Conservation (phyloP, 176 grass and related monocot genomes). For the Rhipidocladum racemiflorum region DNA sequence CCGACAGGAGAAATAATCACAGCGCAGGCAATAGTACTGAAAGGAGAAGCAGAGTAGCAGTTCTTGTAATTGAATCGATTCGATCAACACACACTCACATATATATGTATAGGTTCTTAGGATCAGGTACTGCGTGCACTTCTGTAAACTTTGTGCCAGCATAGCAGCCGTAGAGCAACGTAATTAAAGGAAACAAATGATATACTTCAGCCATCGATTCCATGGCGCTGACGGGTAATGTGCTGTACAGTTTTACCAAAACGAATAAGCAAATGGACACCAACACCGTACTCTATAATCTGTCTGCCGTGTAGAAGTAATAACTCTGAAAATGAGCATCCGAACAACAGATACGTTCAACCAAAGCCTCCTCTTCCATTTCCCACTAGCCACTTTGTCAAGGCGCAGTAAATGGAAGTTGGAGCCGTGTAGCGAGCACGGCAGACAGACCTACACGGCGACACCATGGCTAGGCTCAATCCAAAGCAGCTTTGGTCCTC, state of each 20-base stretch:
- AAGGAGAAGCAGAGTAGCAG: background rate
- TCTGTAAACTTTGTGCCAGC: background rate
- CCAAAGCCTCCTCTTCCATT: background rate
- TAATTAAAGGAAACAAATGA: background rate
- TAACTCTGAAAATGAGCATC: background rate
- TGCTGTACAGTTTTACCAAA: constrained; percentile 10
- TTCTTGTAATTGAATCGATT: background rate
- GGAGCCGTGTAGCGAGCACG: background rate
- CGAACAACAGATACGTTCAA: background rate
- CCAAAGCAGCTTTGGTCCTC: constrained; percentile 60
- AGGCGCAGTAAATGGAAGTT: background rate
- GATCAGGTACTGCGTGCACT: background rate
- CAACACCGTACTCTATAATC: background rate
- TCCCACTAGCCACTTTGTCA: background rate
- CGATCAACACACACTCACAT: background rate
- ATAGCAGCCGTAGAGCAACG: background rate
- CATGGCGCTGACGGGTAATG: background rate
- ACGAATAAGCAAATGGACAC: background rate
- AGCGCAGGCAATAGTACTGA: background rate
- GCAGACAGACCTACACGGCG: background rate
- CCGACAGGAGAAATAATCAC: too few relatives aligned
- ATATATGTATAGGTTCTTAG: background rate
- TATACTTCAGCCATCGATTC: too few relatives aligned
- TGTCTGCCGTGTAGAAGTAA: background rate
- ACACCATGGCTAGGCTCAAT: constrained; percentile 31